Evolutionary conservation across 805 yeast genomes (phyloP).

Genomic region (Starmerella davenportii): DNA sequence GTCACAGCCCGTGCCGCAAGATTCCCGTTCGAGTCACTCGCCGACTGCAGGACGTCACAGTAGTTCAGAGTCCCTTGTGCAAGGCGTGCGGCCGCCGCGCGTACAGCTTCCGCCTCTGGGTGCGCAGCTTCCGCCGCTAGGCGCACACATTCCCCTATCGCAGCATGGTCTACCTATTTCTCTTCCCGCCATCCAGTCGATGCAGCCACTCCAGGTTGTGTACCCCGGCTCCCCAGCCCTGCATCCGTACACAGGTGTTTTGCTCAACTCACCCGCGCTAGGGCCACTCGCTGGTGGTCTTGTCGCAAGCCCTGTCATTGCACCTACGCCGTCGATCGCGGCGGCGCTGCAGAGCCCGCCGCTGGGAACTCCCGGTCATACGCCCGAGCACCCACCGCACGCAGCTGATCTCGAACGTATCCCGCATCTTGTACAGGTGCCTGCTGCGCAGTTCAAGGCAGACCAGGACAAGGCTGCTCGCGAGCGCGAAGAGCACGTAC

Average conservation of each 20-base stretch:
- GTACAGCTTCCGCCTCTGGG: too few species aligned
- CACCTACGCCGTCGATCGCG: not conserved
- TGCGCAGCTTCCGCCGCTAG: too few species aligned
- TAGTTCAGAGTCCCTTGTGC: too few species aligned
- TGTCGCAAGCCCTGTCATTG: not conserved
- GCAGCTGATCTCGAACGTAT: conserved; percentile 18
- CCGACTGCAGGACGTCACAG: too few species aligned
- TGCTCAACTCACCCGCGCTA: conserved; percentile 9
- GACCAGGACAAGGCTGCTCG: not conserved
- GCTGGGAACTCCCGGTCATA: conserved; percentile 3
- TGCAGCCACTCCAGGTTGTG: conserved; percentile 8
- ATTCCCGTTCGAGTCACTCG: too few species aligned
- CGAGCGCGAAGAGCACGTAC: not conserved
- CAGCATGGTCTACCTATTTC: too few species aligned
- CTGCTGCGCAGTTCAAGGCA: conserved; percentile 13
- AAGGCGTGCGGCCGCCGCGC: too few species aligned
- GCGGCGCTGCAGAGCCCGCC: not conserved
- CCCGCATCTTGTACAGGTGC: conserved; percentile 17
- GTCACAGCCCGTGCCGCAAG: too few species aligned
- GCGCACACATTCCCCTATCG: too few species aligned
- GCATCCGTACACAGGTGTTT: conserved; percentile 7
- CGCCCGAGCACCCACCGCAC: conserved; percentile 12
- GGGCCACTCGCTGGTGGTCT: conserved; percentile 4
- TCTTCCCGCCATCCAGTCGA: not conserved
- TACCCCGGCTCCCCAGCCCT: conserved; percentile 14